Conservation (phyloP, 1,139 yeast genomes). For the Yamadazyma friedrichii region DNA sequence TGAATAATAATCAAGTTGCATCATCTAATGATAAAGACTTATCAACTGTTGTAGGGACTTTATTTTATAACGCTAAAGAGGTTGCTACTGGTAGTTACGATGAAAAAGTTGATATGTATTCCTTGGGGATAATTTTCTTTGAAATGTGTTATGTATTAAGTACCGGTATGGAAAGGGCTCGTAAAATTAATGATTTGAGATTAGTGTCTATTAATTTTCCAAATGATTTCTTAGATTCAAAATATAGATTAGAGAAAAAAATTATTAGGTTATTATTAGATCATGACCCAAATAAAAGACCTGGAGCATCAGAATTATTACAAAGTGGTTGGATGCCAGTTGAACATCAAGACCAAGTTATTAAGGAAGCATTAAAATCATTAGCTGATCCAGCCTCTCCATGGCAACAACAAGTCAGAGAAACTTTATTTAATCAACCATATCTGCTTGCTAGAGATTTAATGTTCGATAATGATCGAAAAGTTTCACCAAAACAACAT, state of each 20-base stretch:
- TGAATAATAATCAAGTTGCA: slow-evolving; percentile 40
- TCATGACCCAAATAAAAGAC: slow-evolving; percentile 77
- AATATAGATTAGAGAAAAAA: slow-evolving; percentile 56
- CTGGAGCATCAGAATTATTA: slow-evolving; percentile 72
- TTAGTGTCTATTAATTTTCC: slow-evolving; percentile 64
- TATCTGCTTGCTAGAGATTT: slow-evolving; percentile 80
- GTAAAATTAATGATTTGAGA: slow-evolving; percentile 63
- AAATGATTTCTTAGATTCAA: slow-evolving; percentile 50
- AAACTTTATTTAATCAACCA: slow-evolving; percentile 79
- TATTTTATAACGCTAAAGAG: slow-evolving; percentile 89
- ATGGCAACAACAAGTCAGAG: slow-evolving; percentile 91
- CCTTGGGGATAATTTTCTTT: slow-evolving; percentile 89
- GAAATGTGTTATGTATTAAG: slow-evolving; percentile 85
- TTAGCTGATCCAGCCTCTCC: slow-evolving; percentile 89
- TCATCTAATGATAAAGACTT: slow-evolving; percentile 59
- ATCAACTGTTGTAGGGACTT: slow-evolving; percentile 91
- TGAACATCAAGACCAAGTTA: slow-evolving; percentile 84
- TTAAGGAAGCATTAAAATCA: slow-evolving; percentile 82
- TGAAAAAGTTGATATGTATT: slow-evolving; percentile 93
- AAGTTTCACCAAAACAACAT: slow-evolving; percentile 20
- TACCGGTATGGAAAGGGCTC: slow-evolving; percentile 92
- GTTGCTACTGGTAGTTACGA: slow-evolving; percentile 77
- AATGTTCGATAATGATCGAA: slow-evolving; percentile 59
- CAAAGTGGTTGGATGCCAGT: slow-evolving; percentile 84
- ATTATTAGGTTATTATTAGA: slow-evolving; percentile 66